Evolutionary conservation across 1,284 basidiomycete genomes (phyloP).

Genomic region (Phellopilus nigrolimitatus): DNA sequence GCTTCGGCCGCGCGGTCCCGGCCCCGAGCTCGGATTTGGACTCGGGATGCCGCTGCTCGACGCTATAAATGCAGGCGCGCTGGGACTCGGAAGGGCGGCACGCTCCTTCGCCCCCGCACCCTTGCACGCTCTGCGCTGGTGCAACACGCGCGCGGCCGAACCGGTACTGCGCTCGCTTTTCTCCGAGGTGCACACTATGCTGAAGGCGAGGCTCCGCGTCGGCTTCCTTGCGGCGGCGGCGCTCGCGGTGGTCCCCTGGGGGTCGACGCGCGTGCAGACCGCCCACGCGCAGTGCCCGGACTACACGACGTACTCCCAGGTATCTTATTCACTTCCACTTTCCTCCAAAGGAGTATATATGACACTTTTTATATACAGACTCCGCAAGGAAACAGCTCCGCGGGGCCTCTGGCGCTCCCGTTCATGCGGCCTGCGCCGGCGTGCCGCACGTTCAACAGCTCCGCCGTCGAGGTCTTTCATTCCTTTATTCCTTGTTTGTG

Average conservation of each 20-base stretch:
- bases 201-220: not conserved
- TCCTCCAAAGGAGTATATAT: not conserved
- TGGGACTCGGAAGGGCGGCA: too few species aligned
- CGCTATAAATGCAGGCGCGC: too few species aligned
- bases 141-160: too few species aligned
- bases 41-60: too few species aligned
- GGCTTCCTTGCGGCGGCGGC: not conserved
- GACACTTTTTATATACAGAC: constrained; percentile 30
- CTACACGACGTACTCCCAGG: constrained; percentile 59
- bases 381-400: constrained; percentile 54
- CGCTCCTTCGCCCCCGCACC: too few species aligned
- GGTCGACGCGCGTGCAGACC: not conserved
- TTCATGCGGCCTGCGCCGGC: constrained; percentile 63
- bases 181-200: not conserved
- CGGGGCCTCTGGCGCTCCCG: constrained; percentile 58
- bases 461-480: constrained; percentile 56
- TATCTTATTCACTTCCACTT: constrained; percentile 3
- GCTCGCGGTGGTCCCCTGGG: not conserved
- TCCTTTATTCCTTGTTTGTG: constrained; percentile 9
- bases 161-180: too few species aligned
- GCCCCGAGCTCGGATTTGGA: not conserved
- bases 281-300: constrained; percentile 43
- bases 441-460: constrained; percentile 70
- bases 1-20: too few species aligned
- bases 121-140: too few species aligned